Evolutionary conservation across 495 filamentous ascomycete species (phyloP), one percentile per base, ranked within the genome.

Genomic region (Penicillium canariense): DNA sequence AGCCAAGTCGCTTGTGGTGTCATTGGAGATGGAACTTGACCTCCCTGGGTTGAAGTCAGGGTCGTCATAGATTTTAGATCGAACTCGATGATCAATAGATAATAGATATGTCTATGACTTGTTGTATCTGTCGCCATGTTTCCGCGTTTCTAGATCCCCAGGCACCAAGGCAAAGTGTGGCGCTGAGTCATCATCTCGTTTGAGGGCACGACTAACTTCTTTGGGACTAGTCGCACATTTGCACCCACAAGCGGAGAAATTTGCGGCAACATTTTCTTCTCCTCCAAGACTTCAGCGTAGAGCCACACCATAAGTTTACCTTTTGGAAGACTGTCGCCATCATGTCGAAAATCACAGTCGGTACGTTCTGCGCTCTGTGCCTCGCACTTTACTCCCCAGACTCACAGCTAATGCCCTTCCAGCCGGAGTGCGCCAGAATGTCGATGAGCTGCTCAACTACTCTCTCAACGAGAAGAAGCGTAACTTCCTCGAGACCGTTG

Each of bases 391-490:
- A 42, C 12, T 35, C 22, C 15, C 48, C 34, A 56, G 46, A 30
- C 17, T 38, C 36, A 31, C 56, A 68, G 55, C 72, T 72, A 54
- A 68, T 10, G 10, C 54, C 55, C 50, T 68, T 54, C 68, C 72
- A 92, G 90, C 91, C 85, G 91, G 90, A 89, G 91, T 96, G 84
- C 91, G 92, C 84, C 78, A 85, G 70, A 91, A 97, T 79, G 88
- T 96, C 73, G 79, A 88, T 76, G 83, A 88, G 66, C 81, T 97
- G 51, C 87, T 97, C 62, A 87, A 96, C 60, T 95, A 96, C 85
- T 93, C 89, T 77, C 87, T 82, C 68, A 89, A 97, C 74, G 88
- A 90, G 76, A 97, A 98, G 88, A 98, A 98, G 88, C 81, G 94
- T 58, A 97, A 97, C 85, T 98, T 97, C 84, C 85, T 96, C 78